Conservation (phyloP, 2,329 filamentous ascomycete genomes). For the Neurospora crassa region DNA sequence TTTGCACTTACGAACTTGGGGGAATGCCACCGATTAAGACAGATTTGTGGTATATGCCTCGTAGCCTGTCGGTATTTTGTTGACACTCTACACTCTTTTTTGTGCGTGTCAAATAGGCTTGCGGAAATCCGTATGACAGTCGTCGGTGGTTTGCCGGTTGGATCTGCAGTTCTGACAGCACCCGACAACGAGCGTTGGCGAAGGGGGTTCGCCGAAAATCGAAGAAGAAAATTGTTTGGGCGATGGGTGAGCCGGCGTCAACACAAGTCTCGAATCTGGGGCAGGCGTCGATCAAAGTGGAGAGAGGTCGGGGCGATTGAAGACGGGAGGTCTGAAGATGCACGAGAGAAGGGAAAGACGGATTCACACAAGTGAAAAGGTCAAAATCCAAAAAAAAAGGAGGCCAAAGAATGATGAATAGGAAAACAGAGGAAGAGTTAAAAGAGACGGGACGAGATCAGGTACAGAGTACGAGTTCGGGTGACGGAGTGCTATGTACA, state of each 20-base stretch:
- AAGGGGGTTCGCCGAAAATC: neutral
- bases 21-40: neutral
- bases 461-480: neutral
- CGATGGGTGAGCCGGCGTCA: neutral
- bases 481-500: neutral
- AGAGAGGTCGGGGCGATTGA: neutral
- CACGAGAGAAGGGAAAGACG: neutral
- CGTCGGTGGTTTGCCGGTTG: neutral
- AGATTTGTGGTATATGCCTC: neutral
- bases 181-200: neutral
- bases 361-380: neutral
- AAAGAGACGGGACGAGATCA: neutral
- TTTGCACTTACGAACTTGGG: constrained; percentile 10
- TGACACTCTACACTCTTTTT: neutral
- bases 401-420: neutral
- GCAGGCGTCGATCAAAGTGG: neutral
- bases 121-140: neutral
- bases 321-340: neutral
- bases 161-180: neutral
- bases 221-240: constrained; percentile 2
- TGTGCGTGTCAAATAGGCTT: neutral
- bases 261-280: neutral
- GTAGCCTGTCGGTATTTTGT: neutral
- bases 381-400: neutral
- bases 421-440: neutral